Evolutionary conservation across 2,329 filamentous ascomycete genomes (phyloP).

Genomic region (Colletotrichum cereale): DNA sequence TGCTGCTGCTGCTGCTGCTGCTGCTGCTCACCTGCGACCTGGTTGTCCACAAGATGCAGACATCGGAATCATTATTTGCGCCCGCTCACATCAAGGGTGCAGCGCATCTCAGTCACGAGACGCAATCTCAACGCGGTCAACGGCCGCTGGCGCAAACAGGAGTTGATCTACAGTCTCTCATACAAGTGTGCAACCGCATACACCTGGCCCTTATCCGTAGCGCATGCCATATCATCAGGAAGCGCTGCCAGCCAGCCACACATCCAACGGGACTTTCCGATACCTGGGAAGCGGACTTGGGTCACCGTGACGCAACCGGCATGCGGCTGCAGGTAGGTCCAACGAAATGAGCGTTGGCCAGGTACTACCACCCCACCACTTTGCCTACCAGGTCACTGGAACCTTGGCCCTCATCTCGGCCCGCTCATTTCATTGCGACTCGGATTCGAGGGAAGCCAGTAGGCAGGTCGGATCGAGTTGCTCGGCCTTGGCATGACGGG

Average conservation of each 20-base stretch:
- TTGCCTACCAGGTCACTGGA: neutral
- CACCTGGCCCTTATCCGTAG: neutral
- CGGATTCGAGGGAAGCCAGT: neutral
- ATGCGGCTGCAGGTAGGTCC: neutral
- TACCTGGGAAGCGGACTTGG: too few species aligned
- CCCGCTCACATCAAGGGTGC: neutral
- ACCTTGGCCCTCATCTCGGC: neutral
- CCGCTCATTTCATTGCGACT: neutral
- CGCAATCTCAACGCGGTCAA: neutral
- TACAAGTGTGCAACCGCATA: neutral
- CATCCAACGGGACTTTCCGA: too few species aligned
- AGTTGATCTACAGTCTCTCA: neutral
- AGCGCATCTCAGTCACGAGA: constrained; percentile 12
- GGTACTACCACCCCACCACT: neutral
- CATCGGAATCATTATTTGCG: neutral
- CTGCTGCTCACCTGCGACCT: neutral
- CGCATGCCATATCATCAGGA: too few species aligned
- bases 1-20: neutral
- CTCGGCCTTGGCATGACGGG: neutral
- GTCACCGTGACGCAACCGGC: neutral
- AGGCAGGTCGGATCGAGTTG: neutral
- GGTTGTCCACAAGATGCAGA: neutral
- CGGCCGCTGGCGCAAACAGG: neutral
- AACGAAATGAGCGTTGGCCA: constrained; percentile 5
- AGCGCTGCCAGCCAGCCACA: too few species aligned